Evolutionary conservation across 331 rosid species (phyloP).

Genomic region (Stylosanthes scabra): DNA sequence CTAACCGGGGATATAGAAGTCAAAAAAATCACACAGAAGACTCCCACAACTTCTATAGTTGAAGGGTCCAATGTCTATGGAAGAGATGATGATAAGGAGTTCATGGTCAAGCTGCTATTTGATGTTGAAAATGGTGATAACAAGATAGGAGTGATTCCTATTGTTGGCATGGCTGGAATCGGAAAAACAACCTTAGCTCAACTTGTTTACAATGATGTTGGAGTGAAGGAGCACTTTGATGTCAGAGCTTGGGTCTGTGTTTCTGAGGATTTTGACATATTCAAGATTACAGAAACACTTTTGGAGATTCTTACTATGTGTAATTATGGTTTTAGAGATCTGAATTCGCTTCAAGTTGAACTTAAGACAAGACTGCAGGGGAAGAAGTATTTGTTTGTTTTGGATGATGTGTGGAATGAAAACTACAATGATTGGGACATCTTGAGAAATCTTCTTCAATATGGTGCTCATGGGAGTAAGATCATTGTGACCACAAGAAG

Average conservation of each 20-base stretch:
- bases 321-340: constrained; percentile 21
- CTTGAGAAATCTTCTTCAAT: not conserved
- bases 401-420: constrained; percentile 51
- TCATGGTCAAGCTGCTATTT: constrained; percentile 16
- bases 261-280: constrained; percentile 47
- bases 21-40: constrained; percentile 30
- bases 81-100: constrained; percentile 34
- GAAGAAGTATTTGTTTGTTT: constrained; percentile 37
- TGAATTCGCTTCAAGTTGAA: constrained; percentile 31
- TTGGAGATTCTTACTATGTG: constrained; percentile 25
- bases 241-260: constrained; percentile 49
- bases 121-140: constrained; percentile 3
- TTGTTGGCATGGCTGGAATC: constrained; percentile 40
- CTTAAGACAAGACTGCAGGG: not conserved
- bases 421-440: constrained; percentile 15
- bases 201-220: constrained; percentile 35
- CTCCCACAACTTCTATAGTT: constrained; percentile 37
- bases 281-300: constrained; percentile 35
- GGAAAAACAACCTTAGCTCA: constrained; percentile 62
- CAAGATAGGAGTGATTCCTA: constrained; percentile 34
- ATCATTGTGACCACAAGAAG: constrained; percentile 7
- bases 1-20: constrained; percentile 16
- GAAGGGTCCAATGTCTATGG: constrained; percentile 38
- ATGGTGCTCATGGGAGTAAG: constrained; percentile 11
- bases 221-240: constrained; percentile 41